Base-by-base conservation (phyloP, 331 rosid species). In the Stylosanthes scabra region DNA sequence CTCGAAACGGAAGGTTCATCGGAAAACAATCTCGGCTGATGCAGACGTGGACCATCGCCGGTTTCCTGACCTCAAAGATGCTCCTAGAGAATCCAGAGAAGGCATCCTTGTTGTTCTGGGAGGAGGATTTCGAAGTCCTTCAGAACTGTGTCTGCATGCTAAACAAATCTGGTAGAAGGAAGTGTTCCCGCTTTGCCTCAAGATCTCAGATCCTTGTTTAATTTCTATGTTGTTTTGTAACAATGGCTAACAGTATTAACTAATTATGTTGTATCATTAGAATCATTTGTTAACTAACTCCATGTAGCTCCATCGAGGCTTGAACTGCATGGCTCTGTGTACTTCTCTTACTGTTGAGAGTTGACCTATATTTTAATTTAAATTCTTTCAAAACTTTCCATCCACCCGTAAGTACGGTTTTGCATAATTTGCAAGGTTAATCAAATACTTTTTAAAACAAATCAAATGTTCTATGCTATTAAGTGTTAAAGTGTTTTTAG, bases 11-110 rank as follows among this genome's bases (percentile, higher is more conserved):
- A 62, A 93, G 77, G 70, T 83, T 93, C 44, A 83, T 93, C 8
- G 98, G 98, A 44, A 93, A 93, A 79, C 93, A 88, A 76, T 84
- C 98, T 20, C 86, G 93, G 66, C 82, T 88, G 58, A 80, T 52
- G 87, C 98, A 93, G 68, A 90, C 98, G 0, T 93, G 98, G 98
- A 93, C 98, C 2, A 80, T 93, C 54, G 93, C 96, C 3, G 98
- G 98, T 75, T 84, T 77, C 79, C 81, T 93, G 52, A 85, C 91
- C 12, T 90, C 98, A 2, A 93, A 93, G 87, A 79, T 87, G 89
- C 97, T 93, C 52, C 65, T 93, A 66, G 61, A 86, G 75, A 87
- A 90, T 70, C 93, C 96, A 1, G 90, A 89, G 74, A 93, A 83
- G 82, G 98, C 98, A 27, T 85, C 97, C 42, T 68, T 85, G 78